Base-by-base conservation (phyloP, 805 yeast genomes). In the Saccharomycopsis microspora region DNA sequence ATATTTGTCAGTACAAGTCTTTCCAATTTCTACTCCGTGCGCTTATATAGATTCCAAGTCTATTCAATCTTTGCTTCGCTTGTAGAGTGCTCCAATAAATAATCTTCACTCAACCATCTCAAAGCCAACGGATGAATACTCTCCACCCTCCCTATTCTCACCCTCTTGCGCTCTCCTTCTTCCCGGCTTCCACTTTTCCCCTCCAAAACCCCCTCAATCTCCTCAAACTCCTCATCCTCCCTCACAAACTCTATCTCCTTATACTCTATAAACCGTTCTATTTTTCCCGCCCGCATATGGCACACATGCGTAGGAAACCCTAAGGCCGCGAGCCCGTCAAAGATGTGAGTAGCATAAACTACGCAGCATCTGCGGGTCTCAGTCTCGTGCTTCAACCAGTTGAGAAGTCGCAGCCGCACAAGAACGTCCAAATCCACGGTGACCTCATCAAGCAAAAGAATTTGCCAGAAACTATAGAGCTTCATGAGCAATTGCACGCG, bases 401-500 rank as follows among this genome's bases (percentile, higher is more conserved):
- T 67, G 53, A 93, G 67, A 44, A 93, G 66, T 47, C 86, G 71
- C 34, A 80, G 76, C 56, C 98, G 72, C 2, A 89, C 97, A 43
- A 93, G 71, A 5, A 93, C 98, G 60, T 93, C 98, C 55, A 93
- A 71, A 63, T 93, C 98, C 31, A 93, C 96, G 0, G 98, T 93
- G 37, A 93, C 97, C 62, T 93, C 98, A 62, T 93, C 98, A 43
- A 93, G 68, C n/a, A 93, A 67, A 33, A 93, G 66, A 27, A 88
- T 71, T 52, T 77, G 78, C 95, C 97, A 93, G 4, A 97, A 97
- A 57, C 82, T 80, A 52, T 90, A 66, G 43, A 93, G 70, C 0
- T 97, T 97, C 96, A 93, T 88, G 34, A 82, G 85, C 49, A 93
- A 68, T 60, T 93, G 98, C 1, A 93, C 97, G 51, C 98, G 71